Evolutionary conservation across 1,284 basidiomycete genomes (phyloP).

Genomic region (Puccinia novopanici): DNA sequence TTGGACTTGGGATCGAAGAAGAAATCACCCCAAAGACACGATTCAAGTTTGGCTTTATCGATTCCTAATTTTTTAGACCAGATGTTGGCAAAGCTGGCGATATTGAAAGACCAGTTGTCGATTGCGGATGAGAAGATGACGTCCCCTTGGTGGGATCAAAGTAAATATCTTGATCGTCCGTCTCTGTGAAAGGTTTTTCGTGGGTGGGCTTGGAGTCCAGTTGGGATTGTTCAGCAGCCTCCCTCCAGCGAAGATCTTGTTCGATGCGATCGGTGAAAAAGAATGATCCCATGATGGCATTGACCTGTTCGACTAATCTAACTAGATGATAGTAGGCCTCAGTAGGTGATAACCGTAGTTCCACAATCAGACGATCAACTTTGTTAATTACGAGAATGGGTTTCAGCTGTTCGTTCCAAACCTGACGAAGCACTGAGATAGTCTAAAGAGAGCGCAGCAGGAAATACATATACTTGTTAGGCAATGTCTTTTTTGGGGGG

Average conservation of each 20-base stretch:
- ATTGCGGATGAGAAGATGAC: slow-evolving; percentile 96
- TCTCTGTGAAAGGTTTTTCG: slow-evolving; percentile 72
- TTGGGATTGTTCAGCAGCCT: slow-evolving; percentile 78
- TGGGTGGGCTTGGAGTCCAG: slow-evolving; percentile 64
- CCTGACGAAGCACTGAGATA: slow-evolving; percentile 89
- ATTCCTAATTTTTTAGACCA: slow-evolving; percentile 90
- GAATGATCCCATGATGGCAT: slow-evolving; percentile 95
- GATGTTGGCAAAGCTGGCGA: slow-evolving; percentile 88
- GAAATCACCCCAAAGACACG: slow-evolving; percentile 95
- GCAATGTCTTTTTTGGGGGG: too few relatives aligned
- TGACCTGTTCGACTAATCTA: slow-evolving; percentile 93
- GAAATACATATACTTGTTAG: neutral
- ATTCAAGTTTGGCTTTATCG: slow-evolving; percentile 80
- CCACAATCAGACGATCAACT: slow-evolving; percentile 89
- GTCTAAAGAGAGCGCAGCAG: slow-evolving; percentile 67
- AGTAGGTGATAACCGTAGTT: slow-evolving; percentile 83
- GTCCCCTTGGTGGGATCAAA: slow-evolving; percentile 92
- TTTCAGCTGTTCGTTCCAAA: slow-evolving; percentile 83
- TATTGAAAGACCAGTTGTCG: slow-evolving; percentile 96
- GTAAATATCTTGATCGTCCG: slow-evolving; percentile 96
- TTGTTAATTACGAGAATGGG: slow-evolving; percentile 98
- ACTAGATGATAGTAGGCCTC: slow-evolving; percentile 94
- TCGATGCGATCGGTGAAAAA: slow-evolving; percentile 97
- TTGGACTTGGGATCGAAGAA: slow-evolving; percentile 97
- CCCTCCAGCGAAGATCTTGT: slow-evolving; percentile 89